These are phyloP conservation scores for Vitis amurensis DNA, from an alignment of 164 flowering plant species.

Conservation along the genomic window DNA sequence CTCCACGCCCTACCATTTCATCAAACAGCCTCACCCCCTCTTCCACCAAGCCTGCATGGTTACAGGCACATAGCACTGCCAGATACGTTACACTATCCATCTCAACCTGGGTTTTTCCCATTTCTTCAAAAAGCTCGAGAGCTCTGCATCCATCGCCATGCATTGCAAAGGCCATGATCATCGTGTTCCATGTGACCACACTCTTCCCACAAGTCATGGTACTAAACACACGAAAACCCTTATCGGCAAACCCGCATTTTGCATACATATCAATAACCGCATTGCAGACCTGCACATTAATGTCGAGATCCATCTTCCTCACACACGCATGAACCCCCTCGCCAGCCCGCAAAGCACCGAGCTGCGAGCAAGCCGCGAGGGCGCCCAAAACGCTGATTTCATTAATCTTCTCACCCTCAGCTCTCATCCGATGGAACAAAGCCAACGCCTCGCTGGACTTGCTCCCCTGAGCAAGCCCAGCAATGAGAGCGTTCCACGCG, in stretches of 20 bases:
- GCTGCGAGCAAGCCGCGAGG: constrained; percentile 78
- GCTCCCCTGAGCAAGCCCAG: constrained; percentile 81
- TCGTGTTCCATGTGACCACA: constrained; percentile 79
- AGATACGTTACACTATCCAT: constrained; percentile 71
- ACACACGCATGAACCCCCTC: constrained; percentile 42
- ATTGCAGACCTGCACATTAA: constrained; percentile 71
- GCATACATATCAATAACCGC: constrained; percentile 84
- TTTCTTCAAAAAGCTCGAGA: constrained; percentile 52
- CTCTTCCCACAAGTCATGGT: constrained; percentile 46
- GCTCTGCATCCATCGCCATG: constrained; percentile 63
- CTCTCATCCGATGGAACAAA: constrained; percentile 53
- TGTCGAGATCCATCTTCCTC: constrained; percentile 39
- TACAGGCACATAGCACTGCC: constrained; percentile 72
- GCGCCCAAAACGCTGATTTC: constrained; percentile 75
- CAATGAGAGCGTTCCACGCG: constrained; percentile 75
- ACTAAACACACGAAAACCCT: constrained; percentile 53
- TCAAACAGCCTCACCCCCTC: constrained; percentile 63
- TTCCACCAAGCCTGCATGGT: constrained; percentile 79
- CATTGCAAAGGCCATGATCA: constrained; percentile 81
- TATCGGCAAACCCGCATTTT: constrained; percentile 73
- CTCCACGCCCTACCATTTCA: constrained; percentile 44
- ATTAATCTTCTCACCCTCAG: constrained; percentile 49
- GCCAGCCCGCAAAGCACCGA: constrained; percentile 69
- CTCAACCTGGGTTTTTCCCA: constrained; percentile 32
- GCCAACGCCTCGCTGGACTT: constrained; percentile 55